Conservation (phyloP, 192 early-diverging fungal species). For the Phlyctochytrium planicorne region DNA sequence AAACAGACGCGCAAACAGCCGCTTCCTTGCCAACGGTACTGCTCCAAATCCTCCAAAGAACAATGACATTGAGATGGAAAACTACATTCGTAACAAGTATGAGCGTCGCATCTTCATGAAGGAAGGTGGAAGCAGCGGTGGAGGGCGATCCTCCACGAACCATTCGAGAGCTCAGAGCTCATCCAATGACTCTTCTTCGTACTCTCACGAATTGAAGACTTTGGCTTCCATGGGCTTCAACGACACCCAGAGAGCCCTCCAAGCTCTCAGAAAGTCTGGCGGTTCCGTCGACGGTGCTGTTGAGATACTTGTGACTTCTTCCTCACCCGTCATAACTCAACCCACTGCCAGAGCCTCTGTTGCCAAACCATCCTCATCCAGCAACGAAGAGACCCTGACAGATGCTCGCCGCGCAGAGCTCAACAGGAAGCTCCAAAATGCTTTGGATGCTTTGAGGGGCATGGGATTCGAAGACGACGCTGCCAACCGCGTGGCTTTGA, state of each 20-base stretch:
- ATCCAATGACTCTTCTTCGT: slow-evolving; percentile 26
- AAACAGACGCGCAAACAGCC: slow-evolving; percentile 32
- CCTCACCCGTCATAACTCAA: not conserved
- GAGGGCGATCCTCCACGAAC: not conserved
- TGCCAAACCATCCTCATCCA: not conserved
- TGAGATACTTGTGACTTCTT: slow-evolving; percentile 48
- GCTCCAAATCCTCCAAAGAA: not conserved
- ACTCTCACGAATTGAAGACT: slow-evolving; percentile 30
- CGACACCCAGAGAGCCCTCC: slow-evolving; percentile 63
- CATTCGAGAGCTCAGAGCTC: not conserved
- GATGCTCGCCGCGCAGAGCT: slow-evolving; percentile 56
- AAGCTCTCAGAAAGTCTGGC: slow-evolving; percentile 66
- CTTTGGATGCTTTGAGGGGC: slow-evolving; percentile 54
- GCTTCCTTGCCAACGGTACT: slow-evolving; percentile 1
- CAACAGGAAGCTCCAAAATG: slow-evolving; percentile 22
- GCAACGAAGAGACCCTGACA: not conserved
- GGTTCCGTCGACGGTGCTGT: slow-evolving; percentile 76
- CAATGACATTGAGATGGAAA: slow-evolving; percentile 71
- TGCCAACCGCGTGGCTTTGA: slow-evolving; percentile 67
- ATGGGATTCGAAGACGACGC: slow-evolving; percentile 73
- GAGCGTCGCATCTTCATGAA: slow-evolving; percentile 60
- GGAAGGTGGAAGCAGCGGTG: no score
- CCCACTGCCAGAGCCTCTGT: not conserved
- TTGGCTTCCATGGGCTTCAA: slow-evolving; percentile 82
- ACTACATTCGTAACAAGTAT: slow-evolving; percentile 91